Percentiles rank a stretch among this genome's conserved stretches.
phyloP scores from a whole-genome alignment of 2,329 filamentous ascomycete genomes.

The Teratosphaeria nubilosa region DNA sequence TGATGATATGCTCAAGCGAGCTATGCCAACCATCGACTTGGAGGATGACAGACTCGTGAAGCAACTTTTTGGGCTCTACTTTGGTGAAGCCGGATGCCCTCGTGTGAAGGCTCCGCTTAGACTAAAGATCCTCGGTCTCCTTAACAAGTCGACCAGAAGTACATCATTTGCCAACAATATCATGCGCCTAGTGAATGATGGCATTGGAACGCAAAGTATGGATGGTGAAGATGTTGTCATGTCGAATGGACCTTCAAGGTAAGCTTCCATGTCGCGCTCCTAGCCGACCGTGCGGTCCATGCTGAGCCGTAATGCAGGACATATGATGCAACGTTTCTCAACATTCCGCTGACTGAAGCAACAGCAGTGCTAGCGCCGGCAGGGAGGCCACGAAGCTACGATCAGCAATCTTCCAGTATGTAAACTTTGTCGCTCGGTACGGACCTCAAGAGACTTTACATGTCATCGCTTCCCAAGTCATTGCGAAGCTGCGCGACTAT shows the following conservation, averaged over 20 bases:
- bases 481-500: slow-evolving; percentile 60
- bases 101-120: slow-evolving; percentile 58
- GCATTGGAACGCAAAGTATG: slow-evolving; percentile 41
- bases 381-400: slow-evolving; percentile 72
- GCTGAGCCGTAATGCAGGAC: slow-evolving; percentile 9
- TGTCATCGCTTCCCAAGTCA: slow-evolving; percentile 56
- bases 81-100: slow-evolving; percentile 42
- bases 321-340: not conserved
- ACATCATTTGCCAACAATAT: slow-evolving; percentile 61
- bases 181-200: slow-evolving; percentile 56
- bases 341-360: not conserved
- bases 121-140: slow-evolving; percentile 62
- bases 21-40: slow-evolving; percentile 54
- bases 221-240: slow-evolving; percentile 24
- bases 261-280: slow-evolving; percentile 6
- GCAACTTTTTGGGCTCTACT: slow-evolving; percentile 63
- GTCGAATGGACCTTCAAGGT: slow-evolving; percentile 18
- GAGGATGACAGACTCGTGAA: slow-evolving; percentile 57
- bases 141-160: slow-evolving; percentile 67
- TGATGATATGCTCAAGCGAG: slow-evolving; percentile 79
- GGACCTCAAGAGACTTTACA: slow-evolving; percentile 52
- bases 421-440: slow-evolving; percentile 76
- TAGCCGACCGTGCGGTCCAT: not conserved
- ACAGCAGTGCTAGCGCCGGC: slow-evolving; percentile 41
- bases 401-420: slow-evolving; percentile 72